Evolutionary conservation across 768 basidiomycete genomes (phyloP).

Genomic region (Xanthoconium purpureum): DNA sequence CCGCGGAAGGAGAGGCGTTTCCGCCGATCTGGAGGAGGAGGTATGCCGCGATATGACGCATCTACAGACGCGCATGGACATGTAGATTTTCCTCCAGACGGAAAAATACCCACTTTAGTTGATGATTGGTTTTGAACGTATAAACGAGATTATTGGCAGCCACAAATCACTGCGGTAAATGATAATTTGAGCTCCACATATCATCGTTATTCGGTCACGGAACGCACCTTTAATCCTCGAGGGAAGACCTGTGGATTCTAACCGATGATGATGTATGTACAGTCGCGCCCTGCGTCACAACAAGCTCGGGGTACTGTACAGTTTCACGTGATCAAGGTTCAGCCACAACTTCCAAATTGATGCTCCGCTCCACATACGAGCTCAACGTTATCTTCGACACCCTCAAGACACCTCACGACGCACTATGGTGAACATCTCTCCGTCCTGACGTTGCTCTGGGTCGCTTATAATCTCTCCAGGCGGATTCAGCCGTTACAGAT

Average conservation of each 20-base stretch:
- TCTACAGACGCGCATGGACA: conserved; percentile 40
- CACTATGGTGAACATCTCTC: conserved; percentile 31
- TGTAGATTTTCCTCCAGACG: background rate
- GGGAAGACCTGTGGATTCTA: conserved; percentile 96
- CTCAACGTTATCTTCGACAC: conserved; percentile 23
- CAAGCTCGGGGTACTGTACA: conserved; percentile 50
- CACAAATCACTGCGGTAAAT: conserved; percentile 74
- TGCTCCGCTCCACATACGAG: conserved; percentile 19
- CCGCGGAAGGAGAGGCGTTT: conserved; percentile 80
- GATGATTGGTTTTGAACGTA: conserved; percentile 28
- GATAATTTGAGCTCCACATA: conserved; percentile 13
- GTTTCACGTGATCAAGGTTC: conserved; percentile 46
- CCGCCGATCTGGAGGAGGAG: conserved; percentile 95
- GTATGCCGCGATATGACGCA: conserved; percentile 95
- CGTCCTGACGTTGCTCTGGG: background rate
- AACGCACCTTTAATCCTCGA: conserved; percentile 74
- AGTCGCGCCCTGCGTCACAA: background rate
- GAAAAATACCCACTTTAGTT: conserved; percentile 42
- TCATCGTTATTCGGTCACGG: background rate
- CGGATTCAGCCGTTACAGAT: conserved; percentile 83
- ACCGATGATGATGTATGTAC: conserved; percentile 50
- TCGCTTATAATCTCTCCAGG: conserved; percentile 40
- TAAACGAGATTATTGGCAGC: conserved; percentile 61
- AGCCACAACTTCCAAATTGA: conserved; percentile 43
- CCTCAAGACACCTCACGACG: conserved; percentile 27